phyloP scores from a whole-genome alignment of 495 filamentous ascomycete genomes.

The Penicillium cataractarum region DNA sequence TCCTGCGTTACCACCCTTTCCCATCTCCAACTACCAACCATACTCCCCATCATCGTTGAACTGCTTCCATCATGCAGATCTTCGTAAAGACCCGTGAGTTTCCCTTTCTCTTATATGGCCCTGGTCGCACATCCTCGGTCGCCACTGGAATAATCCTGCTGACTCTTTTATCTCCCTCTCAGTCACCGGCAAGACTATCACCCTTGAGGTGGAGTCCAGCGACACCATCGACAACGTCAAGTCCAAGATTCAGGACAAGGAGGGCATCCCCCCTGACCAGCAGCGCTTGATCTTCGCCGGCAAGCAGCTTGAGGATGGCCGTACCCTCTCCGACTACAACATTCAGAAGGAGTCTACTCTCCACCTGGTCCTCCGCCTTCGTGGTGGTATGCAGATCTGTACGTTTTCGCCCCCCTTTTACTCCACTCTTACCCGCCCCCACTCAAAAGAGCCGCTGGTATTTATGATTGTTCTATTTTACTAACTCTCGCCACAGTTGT shows the following conservation, averaged over 20 bases:
- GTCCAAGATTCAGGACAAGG: constrained; percentile 99
- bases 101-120: not conserved
- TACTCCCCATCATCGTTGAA: constrained; percentile 14
- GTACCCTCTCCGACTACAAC: constrained; percentile 96
- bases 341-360: constrained; percentile 98
- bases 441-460: not conserved
- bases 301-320: constrained; percentile 97
- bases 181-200: constrained; percentile 98
- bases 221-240: constrained; percentile 99
- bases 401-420: constrained; percentile 42
- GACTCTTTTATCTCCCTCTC: constrained; percentile 9
- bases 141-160: constrained; percentile 18
- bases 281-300: constrained; percentile 98
- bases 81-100: constrained; percentile 95
- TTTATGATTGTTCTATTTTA: constrained; percentile 1
- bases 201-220: constrained; percentile 96
- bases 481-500: constrained; percentile 57
- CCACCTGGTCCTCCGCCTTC: constrained; percentile 94
- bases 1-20: constrained; percentile 19
- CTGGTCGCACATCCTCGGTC: not conserved
- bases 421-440: constrained; percentile 12
- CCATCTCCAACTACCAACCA: constrained; percentile 13
- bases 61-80: constrained; percentile 77
- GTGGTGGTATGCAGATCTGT: constrained; percentile 99
- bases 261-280: constrained; percentile 96